phyloP scores from a whole-genome alignment of 2,329 filamentous ascomycete species.

The Fusarium compactum region DNA sequence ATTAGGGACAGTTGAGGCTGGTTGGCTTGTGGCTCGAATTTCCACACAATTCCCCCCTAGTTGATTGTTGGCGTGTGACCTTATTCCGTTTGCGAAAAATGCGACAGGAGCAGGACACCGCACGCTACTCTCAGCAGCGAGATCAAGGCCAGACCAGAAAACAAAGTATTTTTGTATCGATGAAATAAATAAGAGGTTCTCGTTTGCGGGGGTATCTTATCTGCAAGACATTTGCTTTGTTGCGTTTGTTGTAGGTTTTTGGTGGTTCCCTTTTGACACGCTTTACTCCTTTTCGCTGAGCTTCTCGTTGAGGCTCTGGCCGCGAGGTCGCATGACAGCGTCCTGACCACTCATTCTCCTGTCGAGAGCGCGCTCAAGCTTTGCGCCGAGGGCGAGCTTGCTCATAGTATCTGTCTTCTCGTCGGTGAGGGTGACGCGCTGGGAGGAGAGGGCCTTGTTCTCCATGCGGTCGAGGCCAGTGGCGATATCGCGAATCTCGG shows the following conservation, averaged over 20 bases:
- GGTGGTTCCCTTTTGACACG: background rate
- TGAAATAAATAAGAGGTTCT: conserved; percentile 9
- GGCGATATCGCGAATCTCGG: conserved; percentile 77
- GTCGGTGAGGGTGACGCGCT: conserved; percentile 77
- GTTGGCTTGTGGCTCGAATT: conserved; percentile 14
- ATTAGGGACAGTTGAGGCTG: conserved; percentile 14
- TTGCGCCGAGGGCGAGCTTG: conserved; percentile 89
- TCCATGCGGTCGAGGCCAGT: conserved; percentile 87
- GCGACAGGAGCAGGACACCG: background rate
- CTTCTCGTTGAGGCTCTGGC: conserved; percentile 56
- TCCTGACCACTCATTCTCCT: conserved; percentile 90
- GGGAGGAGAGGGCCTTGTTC: conserved; percentile 84
- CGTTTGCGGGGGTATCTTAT: conserved; percentile 35
- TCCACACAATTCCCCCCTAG: conserved; percentile 11
- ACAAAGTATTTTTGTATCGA: conserved; percentile 20
- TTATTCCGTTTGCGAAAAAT: conserved; percentile 13
- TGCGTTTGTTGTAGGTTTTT: conserved; percentile 9
- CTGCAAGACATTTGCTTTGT: conserved; percentile 32
- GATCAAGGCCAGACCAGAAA: conserved; percentile 7
- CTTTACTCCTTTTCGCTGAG: conserved; percentile 42
- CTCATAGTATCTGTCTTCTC: conserved; percentile 85
- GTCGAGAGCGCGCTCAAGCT: conserved; percentile 88
- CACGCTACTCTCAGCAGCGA: background rate
- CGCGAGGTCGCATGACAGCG: conserved; percentile 78
- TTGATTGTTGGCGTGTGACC: conserved; percentile 6